Conservation (phyloP, 768 basidiomycete species). For the Lyophyllum shimeji region DNA sequence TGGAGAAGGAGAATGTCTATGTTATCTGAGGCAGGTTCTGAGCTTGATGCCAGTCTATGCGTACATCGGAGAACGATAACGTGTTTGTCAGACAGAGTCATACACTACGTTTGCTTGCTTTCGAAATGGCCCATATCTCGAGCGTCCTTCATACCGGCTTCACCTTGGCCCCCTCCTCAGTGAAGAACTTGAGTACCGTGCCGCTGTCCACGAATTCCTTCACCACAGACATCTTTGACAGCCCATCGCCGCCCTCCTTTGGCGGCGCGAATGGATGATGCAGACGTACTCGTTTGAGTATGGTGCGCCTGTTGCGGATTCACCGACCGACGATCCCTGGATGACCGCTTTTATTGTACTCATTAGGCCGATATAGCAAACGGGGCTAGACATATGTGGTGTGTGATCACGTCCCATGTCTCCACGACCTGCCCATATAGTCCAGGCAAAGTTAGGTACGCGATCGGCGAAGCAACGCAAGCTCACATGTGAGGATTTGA, state of each 20-base stretch:
- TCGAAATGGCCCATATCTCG: too few relatives aligned
- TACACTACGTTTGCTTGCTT: too few relatives aligned
- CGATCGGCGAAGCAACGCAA: neutral
- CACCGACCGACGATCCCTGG: conserved; percentile 26
- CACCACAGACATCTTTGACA: conserved; percentile 25
- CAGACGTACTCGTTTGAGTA: conserved; percentile 25
- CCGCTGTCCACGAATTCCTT: conserved; percentile 34
- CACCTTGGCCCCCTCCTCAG: conserved; percentile 27
- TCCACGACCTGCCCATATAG: conserved; percentile 36
- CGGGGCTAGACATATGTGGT: conserved; percentile 26
- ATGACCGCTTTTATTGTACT: neutral
- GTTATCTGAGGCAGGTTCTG: conserved; percentile 39
- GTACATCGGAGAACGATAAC: neutral
- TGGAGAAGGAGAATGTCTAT: conserved; percentile 60
- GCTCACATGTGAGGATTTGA: conserved; percentile 29
- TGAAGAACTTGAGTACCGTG: conserved; percentile 25
- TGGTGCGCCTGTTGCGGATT: conserved; percentile 23
- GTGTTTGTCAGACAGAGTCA: too few relatives aligned
- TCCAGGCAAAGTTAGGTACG: conserved; percentile 23
- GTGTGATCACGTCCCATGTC: conserved; percentile 26
- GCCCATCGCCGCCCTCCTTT: conserved; percentile 9
- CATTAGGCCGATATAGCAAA: neutral
- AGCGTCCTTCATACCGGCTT: too few relatives aligned
- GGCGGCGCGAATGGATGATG: conserved; percentile 24
- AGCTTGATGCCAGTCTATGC: neutral